phyloP scores from a whole-genome alignment of 2,329 filamentous ascomycete genomes.

The Pleurostoma richardsiae region DNA sequence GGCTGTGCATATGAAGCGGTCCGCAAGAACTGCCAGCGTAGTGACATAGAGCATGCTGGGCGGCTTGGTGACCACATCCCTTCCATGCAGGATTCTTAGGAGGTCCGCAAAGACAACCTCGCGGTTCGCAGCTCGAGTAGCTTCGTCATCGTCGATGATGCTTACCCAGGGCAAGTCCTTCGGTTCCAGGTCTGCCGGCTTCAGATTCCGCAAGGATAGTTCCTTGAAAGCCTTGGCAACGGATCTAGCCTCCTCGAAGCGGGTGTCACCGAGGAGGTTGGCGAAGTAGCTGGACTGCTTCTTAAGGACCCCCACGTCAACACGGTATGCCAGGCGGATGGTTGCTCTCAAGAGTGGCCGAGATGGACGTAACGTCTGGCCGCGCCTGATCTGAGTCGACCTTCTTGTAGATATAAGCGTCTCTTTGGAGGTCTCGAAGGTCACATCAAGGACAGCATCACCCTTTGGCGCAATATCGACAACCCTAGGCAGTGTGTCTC shows the following conservation, averaged over 20 bases:
- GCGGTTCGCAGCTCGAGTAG: constrained; percentile 54
- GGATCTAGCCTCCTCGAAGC: constrained; percentile 58
- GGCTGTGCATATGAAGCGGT: constrained; percentile 64
- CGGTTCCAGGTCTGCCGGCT: constrained; percentile 41
- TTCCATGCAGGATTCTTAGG: constrained; percentile 59
- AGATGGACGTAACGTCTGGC: constrained; percentile 10
- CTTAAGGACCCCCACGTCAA: constrained; percentile 51
- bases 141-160: constrained; percentile 65
- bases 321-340: constrained; percentile 50
- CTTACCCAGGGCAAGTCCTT: constrained; percentile 56
- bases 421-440: constrained; percentile 54
- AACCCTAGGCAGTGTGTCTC: constrained; percentile 24
- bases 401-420: constrained; percentile 41
- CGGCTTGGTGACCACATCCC: constrained; percentile 36
- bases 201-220: constrained; percentile 41
- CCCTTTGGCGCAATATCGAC: constrained; percentile 50
- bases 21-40: constrained; percentile 65
- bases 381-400: constrained; percentile 22
- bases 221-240: constrained; percentile 45
- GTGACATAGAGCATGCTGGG: constrained; percentile 58
- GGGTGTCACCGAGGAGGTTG: constrained; percentile 56
- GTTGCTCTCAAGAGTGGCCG: constrained; percentile 27
- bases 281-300: constrained; percentile 65
- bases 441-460: constrained; percentile 62
- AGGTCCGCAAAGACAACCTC: constrained; percentile 63